Evolutionary conservation across 2,329 filamentous ascomycete species (phyloP).

Genomic region (Colletotrichum abscissum): DNA sequence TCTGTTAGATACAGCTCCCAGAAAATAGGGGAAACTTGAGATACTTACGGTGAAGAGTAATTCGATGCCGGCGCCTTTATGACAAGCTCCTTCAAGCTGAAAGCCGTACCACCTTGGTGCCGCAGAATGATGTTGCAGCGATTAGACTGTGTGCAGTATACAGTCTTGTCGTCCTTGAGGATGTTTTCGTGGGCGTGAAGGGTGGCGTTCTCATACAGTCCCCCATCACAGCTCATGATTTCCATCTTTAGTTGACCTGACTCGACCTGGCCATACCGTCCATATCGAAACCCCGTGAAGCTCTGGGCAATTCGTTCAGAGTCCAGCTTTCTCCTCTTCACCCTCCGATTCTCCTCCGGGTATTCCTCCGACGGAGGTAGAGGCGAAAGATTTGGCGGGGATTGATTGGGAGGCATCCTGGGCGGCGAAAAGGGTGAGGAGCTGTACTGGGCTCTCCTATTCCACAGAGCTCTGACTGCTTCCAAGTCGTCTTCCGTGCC

Average conservation of each 20-base stretch:
- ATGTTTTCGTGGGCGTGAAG: slow-evolving; percentile 83
- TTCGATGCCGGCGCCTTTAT: slow-evolving; percentile 84
- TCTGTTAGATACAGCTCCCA: slow-evolving; percentile 39
- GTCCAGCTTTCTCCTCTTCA: slow-evolving; percentile 79
- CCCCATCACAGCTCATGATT: slow-evolving; percentile 89
- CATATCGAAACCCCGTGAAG: slow-evolving; percentile 78
- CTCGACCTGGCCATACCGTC: slow-evolving; percentile 87
- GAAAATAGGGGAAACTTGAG: slow-evolving; percentile 13
- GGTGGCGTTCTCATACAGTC: slow-evolving; percentile 72
- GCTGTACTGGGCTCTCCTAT: slow-evolving; percentile 31
- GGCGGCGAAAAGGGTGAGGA: slow-evolving; percentile 39
- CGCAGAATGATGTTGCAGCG: slow-evolving; percentile 87
- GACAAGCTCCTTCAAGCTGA: slow-evolving; percentile 85
- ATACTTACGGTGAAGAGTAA: slow-evolving; percentile 85
- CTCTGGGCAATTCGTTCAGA: slow-evolving; percentile 64
- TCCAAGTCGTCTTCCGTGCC: slow-evolving; percentile 34
- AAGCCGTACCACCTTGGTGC: slow-evolving; percentile 83
- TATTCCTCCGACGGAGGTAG: slow-evolving; percentile 51
- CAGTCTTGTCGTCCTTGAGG: slow-evolving; percentile 81
- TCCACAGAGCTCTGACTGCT: slow-evolving; percentile 34
- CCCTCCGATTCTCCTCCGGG: slow-evolving; percentile 61
- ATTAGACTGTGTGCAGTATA: slow-evolving; percentile 91
- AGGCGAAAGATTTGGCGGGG: slow-evolving; percentile 48
- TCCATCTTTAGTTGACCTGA: slow-evolving; percentile 86
- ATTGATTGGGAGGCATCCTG: slow-evolving; percentile 41